Conservation (phyloP, 164 flowering plant species). For the Liriodendron chinense region DNA sequence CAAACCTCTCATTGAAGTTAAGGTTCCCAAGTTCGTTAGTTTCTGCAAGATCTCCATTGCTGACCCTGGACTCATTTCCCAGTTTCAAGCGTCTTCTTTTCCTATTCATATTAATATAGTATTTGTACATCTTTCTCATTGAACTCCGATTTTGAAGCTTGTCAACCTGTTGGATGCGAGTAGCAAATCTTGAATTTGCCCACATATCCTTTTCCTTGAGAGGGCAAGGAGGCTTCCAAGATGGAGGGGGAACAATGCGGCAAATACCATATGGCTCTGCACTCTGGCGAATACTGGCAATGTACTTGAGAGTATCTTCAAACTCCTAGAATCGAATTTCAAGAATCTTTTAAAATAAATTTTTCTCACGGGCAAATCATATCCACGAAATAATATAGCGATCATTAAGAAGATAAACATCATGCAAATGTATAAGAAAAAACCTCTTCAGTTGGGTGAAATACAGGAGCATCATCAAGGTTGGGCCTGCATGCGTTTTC, state of each 20-base stretch:
- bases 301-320: conserved; percentile 72
- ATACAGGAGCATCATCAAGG: conserved; percentile 87
- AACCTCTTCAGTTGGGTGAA: conserved; percentile 95
- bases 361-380: conserved; percentile 7
- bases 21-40: conserved; percentile 26
- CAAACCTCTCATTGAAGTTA: conserved; percentile 41
- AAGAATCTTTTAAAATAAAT: conserved; percentile 9
- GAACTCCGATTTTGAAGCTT: conserved; percentile 76
- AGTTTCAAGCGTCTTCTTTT: conserved; percentile 56
- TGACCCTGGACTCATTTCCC: conserved; percentile 35
- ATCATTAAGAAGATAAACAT: not conserved
- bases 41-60: conserved; percentile 22
- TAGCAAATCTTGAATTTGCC: conserved; percentile 65
- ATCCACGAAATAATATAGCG: not conserved
- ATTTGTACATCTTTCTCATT: conserved; percentile 34
- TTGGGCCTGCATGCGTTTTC: conserved; percentile 64
- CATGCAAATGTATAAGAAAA: not conserved
- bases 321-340: conserved; percentile 63
- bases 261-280: conserved; percentile 91
- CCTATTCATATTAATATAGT: conserved; percentile 32
- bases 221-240: conserved; percentile 92
- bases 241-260: conserved; percentile 88
- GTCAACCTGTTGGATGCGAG: conserved; percentile 76
- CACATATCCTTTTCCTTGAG: conserved; percentile 57
- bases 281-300: conserved; percentile 60